Evolutionary conservation across 2,329 filamentous ascomycete genomes (phyloP).

Genomic region (Macroventuria anomochaeta): DNA sequence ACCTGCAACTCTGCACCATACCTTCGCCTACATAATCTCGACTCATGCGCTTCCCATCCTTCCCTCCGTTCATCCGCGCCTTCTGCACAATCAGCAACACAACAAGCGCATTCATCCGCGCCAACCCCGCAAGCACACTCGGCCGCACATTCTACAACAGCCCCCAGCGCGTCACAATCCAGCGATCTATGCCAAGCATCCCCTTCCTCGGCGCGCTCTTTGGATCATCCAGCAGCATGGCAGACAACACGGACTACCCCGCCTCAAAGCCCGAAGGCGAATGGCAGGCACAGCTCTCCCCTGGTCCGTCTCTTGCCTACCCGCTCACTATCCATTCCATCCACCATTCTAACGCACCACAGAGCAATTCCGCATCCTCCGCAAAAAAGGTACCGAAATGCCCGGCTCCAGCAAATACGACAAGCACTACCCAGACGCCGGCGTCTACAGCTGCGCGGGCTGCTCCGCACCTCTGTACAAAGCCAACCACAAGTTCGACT

Average conservation of each 20-base stretch:
- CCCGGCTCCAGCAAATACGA: conserved; percentile 83
- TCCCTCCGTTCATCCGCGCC: conserved; percentile 57
- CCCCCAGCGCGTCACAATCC: conserved; percentile 35
- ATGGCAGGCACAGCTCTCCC: conserved; percentile 85
- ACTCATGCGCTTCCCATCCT: conserved; percentile 58
- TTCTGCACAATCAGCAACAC: conserved; percentile 56
- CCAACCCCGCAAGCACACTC: conserved; percentile 48
- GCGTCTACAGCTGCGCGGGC: conserved; percentile 86
- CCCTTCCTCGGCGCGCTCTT: conserved; percentile 82
- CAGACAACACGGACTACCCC: conserved; percentile 73
- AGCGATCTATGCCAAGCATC: conserved; percentile 73
- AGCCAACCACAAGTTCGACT: conserved; percentile 93
- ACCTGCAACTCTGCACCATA: conserved; percentile 3
- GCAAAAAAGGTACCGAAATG: conserved; percentile 88
- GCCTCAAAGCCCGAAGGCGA: conserved; percentile 80
- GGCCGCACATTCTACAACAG: conserved; percentile 37
- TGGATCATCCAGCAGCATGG: conserved; percentile 59
- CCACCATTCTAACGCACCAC: conserved; percentile 28
- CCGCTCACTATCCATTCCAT: too few relatives aligned
- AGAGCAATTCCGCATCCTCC: conserved; percentile 96
- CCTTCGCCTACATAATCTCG: conserved; percentile 7
- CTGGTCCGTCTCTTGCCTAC: conserved; percentile 65
- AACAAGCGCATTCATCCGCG: conserved; percentile 41
- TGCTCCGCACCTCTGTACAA: conserved; percentile 91
- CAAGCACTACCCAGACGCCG: conserved; percentile 77